A percentile compares a stretch with the other conserved stretches of the same genome.
These are phyloP conservation scores for Lolium rigidum DNA, from an alignment of 176 grass and related monocot species.

Conservation along the genomic window DNA sequence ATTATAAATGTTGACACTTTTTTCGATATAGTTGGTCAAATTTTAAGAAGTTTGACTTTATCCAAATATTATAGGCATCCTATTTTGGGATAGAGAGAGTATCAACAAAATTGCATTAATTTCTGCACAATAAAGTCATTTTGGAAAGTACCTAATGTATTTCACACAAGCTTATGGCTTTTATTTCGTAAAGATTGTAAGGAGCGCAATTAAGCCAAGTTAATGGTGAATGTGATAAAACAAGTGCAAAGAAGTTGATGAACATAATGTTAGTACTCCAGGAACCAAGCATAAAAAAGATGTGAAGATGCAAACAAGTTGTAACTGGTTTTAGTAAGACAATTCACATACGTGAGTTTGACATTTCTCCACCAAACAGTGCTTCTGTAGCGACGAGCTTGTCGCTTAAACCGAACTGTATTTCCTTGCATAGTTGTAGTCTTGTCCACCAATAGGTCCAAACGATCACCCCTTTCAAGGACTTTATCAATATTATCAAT, in stretches of 20 bases:
- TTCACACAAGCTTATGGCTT: not conserved
- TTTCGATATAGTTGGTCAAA: too few relatives aligned
- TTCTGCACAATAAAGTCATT: not conserved
- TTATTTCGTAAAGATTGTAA: not conserved
- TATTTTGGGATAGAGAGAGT: too few relatives aligned
- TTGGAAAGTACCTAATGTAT: not conserved
- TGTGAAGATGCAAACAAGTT: not conserved
- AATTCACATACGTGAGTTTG: conserved; percentile 75
- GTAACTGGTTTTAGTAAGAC: not conserved
- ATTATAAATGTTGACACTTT: too few relatives aligned
- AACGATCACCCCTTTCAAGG: conserved; percentile 92
- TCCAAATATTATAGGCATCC: too few relatives aligned
- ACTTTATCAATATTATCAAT: conserved; percentile 99
- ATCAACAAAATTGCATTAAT: not conserved
- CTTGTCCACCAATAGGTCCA: conserved; percentile 94
- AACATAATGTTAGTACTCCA: not conserved
- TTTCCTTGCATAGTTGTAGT: conserved; percentile 94
- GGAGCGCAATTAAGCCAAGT: conserved; percentile 1
- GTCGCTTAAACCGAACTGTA: conserved; percentile 86
- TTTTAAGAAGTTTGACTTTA: too few relatives aligned
- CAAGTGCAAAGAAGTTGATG: not conserved
- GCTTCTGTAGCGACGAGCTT: conserved; percentile 88
- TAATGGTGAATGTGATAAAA: not conserved
- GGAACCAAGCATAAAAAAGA: not conserved
- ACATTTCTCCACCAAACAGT: conserved; percentile 94